Evolutionary conservation across 805 yeast species (phyloP).

Genomic region (Metschnikowia santaceciliae): DNA sequence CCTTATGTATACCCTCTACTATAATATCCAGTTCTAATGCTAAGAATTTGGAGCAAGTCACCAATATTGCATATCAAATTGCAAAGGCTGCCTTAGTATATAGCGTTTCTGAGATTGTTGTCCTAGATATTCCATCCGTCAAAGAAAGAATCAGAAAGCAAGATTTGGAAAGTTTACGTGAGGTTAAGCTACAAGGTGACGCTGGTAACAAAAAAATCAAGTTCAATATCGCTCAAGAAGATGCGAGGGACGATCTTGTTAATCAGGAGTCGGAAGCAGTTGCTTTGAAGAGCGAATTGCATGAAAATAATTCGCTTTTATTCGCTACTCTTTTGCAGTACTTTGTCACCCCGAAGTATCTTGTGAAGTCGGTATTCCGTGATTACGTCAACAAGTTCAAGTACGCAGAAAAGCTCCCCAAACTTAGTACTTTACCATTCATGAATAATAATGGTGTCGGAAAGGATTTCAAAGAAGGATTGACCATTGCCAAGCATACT

Average conservation of each 20-base stretch:
- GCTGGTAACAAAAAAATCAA: conserved; percentile 28
- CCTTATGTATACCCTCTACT: conserved; percentile 73
- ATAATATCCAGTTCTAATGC: conserved; percentile 54
- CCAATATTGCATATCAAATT: conserved; percentile 69
- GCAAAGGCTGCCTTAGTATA: conserved; percentile 70
- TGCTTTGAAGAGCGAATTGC: conserved; percentile 12
- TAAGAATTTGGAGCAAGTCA: conserved; percentile 65
- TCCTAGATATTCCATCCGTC: conserved; percentile 50
- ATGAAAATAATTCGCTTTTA: conserved; percentile 41
- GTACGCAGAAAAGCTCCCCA: conserved; percentile 68
- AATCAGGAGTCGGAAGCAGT: conserved; percentile 14
- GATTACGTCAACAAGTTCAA: conserved; percentile 46
- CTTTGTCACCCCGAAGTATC: conserved; percentile 81
- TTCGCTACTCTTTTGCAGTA: conserved; percentile 71
- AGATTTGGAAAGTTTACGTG: conserved; percentile 21
- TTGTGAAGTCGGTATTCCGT: conserved; percentile 59
- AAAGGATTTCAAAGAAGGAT: conserved; percentile 57
- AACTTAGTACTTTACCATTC: conserved; percentile 70
- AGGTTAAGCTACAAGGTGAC: conserved; percentile 20
- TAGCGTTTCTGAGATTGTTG: conserved; percentile 69
- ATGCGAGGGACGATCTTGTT: conserved; percentile 17
- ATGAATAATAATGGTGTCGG: conserved; percentile 45
- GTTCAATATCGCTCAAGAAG: conserved; percentile 30
- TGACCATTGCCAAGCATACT: conserved; percentile 44
- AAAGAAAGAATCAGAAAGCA: conserved; percentile 12